These are phyloP conservation scores for Botryosphaeria dothidea DNA, from an alignment of 2,329 filamentous ascomycete genomes.

Conservation along the genomic window DNA sequence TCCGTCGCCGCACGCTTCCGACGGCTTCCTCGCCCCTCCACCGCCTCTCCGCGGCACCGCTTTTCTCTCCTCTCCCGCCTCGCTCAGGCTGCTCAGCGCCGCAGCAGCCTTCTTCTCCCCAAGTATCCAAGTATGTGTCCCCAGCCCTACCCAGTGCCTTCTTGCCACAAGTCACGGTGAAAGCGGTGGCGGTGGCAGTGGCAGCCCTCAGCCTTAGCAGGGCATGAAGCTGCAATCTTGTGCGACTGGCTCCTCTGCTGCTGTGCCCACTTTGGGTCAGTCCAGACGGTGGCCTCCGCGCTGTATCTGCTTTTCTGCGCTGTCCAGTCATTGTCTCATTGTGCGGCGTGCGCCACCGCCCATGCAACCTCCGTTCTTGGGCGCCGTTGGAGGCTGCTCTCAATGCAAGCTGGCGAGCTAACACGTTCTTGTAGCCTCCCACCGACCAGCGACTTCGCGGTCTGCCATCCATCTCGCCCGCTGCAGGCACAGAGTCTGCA, in stretches of 20 bases:
- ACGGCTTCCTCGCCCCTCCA: slow-evolving; percentile 23
- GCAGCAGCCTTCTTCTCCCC: not conserved
- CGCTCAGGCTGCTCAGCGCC: not conserved
- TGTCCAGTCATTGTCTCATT: slow-evolving; percentile 21
- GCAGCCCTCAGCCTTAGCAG: slow-evolving; percentile 18
- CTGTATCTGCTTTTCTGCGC: slow-evolving; percentile 9
- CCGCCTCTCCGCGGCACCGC: slow-evolving; percentile 30
- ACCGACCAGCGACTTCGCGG: not conserved
- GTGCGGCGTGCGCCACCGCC: slow-evolving; percentile 36
- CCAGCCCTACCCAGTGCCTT: slow-evolving; percentile 19
- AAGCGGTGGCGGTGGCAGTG: not conserved
- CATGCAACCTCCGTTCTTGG: not conserved
- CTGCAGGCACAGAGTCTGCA: slow-evolving; percentile 4
- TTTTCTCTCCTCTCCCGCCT: slow-evolving; percentile 23
- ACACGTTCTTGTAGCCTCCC: slow-evolving; percentile 2
- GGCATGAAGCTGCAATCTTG: slow-evolving; percentile 16
- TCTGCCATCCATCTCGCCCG: slow-evolving; percentile 1
- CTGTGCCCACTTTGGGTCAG: slow-evolving; percentile 22
- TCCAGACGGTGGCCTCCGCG: slow-evolving; percentile 23
- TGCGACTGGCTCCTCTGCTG: slow-evolving; percentile 12
- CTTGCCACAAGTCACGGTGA: slow-evolving; percentile 3
- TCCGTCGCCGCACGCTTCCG: slow-evolving; percentile 10
- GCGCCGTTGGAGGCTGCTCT: slow-evolving; percentile 7
- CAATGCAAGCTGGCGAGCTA: slow-evolving; percentile 11
- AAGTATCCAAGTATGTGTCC: slow-evolving; percentile 3